Evolutionary conservation across 106 monocot species (phyloP).

Genomic region (Dendrobium chrysotoxum): DNA sequence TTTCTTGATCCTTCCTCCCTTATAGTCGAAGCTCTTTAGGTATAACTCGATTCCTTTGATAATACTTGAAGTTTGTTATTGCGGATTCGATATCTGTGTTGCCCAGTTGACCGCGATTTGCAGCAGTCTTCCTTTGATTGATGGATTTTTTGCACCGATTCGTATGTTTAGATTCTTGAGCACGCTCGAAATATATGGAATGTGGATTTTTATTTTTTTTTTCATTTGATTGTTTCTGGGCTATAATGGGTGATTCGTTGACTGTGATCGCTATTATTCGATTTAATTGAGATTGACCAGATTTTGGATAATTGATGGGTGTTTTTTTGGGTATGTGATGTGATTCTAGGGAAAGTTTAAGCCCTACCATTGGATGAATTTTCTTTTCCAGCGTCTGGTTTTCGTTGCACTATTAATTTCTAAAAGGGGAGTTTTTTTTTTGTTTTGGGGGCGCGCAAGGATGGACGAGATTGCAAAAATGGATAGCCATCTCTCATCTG

Average conservation of each 20-base stretch:
- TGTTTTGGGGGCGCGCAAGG: not conserved
- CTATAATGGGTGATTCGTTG: not conserved
- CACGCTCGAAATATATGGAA: not conserved
- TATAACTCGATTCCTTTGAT: not conserved
- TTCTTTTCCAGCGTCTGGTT: not conserved
- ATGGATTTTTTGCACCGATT: too few species aligned
- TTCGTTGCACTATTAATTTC: not conserved
- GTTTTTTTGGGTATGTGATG: not conserved
- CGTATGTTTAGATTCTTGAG: not conserved
- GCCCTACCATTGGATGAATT: not conserved
- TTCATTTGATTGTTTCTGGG: not conserved
- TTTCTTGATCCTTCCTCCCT: not conserved
- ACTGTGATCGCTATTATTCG: not conserved
- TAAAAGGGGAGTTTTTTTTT: not conserved
- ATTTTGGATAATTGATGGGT: not conserved
- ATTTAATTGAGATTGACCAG: not conserved
- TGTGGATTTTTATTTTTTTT: not conserved
- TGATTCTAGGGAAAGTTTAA: not conserved
- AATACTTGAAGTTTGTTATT: not conserved
- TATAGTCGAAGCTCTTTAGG: not conserved
- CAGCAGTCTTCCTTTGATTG: not conserved
- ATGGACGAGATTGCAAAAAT: conserved; percentile 51
- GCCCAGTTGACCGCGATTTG: not conserved
- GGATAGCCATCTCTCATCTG: conserved; percentile 46
- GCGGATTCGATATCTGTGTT: not conserved